These are phyloP conservation scores for Deinandra increscens DNA, from an alignment of 129 eudicot species.

Conservation along the genomic window DNA sequence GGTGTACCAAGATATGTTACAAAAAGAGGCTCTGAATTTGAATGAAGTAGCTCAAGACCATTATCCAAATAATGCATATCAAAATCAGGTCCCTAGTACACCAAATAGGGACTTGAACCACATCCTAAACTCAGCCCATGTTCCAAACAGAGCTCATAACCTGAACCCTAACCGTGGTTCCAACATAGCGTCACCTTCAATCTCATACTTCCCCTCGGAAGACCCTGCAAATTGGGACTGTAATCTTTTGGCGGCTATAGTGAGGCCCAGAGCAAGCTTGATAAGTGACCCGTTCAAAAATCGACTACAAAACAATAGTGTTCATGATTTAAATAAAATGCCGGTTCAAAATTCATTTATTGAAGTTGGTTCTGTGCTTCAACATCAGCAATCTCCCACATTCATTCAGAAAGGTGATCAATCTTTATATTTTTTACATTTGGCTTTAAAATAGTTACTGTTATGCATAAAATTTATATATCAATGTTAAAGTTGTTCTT, in stretches of 20 bases:
- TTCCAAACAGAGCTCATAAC: not conserved
- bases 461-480: not conserved
- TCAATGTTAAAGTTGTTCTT: not conserved
- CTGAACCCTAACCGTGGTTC: not conserved
- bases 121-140: constrained; percentile 6
- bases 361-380: constrained; percentile 28
- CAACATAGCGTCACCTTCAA: constrained; percentile 14
- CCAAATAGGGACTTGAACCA: constrained; percentile 11
- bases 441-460: not conserved
- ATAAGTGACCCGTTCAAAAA: not conserved
- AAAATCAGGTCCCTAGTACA: not conserved
- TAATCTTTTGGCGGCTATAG: constrained; percentile 42
- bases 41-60: constrained; percentile 30
- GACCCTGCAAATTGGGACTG: constrained; percentile 36
- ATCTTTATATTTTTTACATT: not conserved
- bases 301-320: constrained; percentile 26
- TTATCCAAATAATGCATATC: not conserved
- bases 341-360: constrained; percentile 21
- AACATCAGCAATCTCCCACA: constrained; percentile 28
- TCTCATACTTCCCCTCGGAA: constrained; percentile 21
- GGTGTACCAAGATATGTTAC: constrained; percentile 43
- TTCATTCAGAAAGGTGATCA: constrained; percentile 39
- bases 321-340: constrained; percentile 16
- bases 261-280: constrained; percentile 14
- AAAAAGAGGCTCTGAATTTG: constrained; percentile 21